These are phyloP conservation scores for Floccularia luteovirens DNA, from an alignment of 768 basidiomycete species.

Conservation along the genomic window DNA sequence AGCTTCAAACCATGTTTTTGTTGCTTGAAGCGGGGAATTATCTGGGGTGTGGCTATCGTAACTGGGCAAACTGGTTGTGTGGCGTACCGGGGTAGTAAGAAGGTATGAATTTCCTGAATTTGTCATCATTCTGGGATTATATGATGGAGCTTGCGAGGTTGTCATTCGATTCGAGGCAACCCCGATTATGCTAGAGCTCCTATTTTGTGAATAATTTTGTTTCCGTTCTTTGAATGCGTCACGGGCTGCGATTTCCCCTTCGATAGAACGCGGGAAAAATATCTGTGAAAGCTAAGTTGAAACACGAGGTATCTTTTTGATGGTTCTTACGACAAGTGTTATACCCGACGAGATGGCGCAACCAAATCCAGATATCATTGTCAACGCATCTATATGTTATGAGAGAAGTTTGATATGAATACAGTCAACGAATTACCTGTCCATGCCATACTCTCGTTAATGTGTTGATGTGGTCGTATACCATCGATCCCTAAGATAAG, in stretches of 20 bases:
- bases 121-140: slow-evolving; percentile 7
- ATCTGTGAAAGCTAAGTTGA: slow-evolving; percentile 35
- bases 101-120: slow-evolving; percentile 19
- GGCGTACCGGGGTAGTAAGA: neutral
- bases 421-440: slow-evolving; percentile 28
- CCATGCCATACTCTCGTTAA: slow-evolving; percentile 55
- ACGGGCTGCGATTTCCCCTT: slow-evolving; percentile 50
- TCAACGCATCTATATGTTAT: slow-evolving; percentile 43
- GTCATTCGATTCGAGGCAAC: slow-evolving; percentile 12
- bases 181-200: slow-evolving; percentile 12
- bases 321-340: slow-evolving; percentile 56
- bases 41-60: slow-evolving; percentile 17
- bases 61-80: neutral
- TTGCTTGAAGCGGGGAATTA: slow-evolving; percentile 6
- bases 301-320: neutral
- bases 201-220: slow-evolving; percentile 21
- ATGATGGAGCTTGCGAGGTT: slow-evolving; percentile 9
- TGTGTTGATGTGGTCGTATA: slow-evolving; percentile 42
- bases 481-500: slow-evolving; percentile 68
- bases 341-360: slow-evolving; percentile 62
- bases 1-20: slow-evolving; percentile 13
- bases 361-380: slow-evolving; percentile 51
- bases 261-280: slow-evolving; percentile 77
- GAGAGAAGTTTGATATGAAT: slow-evolving; percentile 1
- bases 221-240: slow-evolving; percentile 37